Conservation (phyloP, 139 green algal species). For the Mychonastes homosphaera region DNA sequence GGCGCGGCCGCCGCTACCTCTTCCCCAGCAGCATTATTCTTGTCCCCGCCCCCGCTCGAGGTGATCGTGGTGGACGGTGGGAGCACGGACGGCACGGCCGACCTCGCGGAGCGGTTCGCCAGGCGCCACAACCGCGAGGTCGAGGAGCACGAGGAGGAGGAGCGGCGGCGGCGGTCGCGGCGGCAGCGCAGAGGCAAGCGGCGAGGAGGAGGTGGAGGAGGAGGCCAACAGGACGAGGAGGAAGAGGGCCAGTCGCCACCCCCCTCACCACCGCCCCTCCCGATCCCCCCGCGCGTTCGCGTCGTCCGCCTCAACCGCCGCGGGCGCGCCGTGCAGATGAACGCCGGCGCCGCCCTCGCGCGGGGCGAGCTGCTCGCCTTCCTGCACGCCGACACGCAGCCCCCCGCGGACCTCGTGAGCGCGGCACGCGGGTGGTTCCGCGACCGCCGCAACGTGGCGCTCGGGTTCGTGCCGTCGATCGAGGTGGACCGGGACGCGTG, state of each 20-base stretch:
- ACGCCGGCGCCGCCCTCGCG: slow-evolving; percentile 41
- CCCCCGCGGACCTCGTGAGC: slow-evolving; percentile 30
- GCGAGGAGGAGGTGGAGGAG: not conserved
- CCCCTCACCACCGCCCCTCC: not conserved
- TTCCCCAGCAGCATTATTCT: no score
- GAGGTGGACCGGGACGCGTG: no score
- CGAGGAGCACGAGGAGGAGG: not conserved
- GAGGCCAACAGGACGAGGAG: not conserved
- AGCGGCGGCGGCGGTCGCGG: not conserved
- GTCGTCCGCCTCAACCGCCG: slow-evolving; percentile 27
- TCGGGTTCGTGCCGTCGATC: no score
- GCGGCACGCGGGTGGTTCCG: not conserved
- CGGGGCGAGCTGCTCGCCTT: slow-evolving; percentile 34
- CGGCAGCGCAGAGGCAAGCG: not conserved
- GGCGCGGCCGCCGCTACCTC: no score
- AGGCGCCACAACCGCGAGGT: not conserved
- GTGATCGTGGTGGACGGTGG: slow-evolving; percentile 70
- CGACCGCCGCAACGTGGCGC: not conserved
- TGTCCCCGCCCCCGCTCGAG: no score
- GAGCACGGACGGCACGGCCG: slow-evolving; percentile 38
- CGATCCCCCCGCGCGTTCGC: not conserved
- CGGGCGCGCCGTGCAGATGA: slow-evolving; percentile 67
- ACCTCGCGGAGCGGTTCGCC: not conserved
- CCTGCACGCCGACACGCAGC: slow-evolving; percentile 45
- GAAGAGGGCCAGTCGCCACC: not conserved